Evolutionary conservation across 2,329 filamentous ascomycete species (phyloP), one percentile per base, ranked within the genome.

Genomic region (Apiospora phragmitis): DNA sequence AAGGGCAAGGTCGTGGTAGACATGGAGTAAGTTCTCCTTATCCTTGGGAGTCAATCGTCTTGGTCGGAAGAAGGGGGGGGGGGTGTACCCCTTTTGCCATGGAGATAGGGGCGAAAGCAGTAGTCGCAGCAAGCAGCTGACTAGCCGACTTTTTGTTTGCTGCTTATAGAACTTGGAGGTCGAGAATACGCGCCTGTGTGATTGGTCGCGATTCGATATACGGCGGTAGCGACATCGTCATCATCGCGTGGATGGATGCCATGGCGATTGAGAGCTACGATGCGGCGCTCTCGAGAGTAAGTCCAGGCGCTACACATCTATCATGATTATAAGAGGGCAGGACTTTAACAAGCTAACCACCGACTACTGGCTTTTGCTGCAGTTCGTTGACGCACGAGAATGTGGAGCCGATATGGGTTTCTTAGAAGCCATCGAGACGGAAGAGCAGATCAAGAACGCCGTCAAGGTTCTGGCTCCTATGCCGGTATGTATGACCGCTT

Each of bases 231-330:
- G 87, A 89, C 71, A 88, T 90, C 68, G 83, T 90, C n/a, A 84
- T 90, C 69, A 89, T 90, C 70, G 87, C 87, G 12, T 82, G 88
- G 35, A 90, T 88, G 2, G 88, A 90, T 49, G 65, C 70, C 18
- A 47, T 70, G 26, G 47, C 41, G 14, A 47, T 66, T 12, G 51
- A 66, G 16, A 66, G 66, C n/a, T 72, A 67, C 26, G 71, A 70
- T 16, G 69, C 49, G 24, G 67, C 66, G 8, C 16, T 72, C 29
- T 29, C 41, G 16, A 68, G 69, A n/a, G 65, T 70, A 68, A 5
- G 41, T 11, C 12, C 21, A 16, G 6, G n/a, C 32, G 14, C 24
- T 18, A 1, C 11, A 47, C 29, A 24, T 29, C 24, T 21, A 41
- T n/a, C 26, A 43, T 12, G 8, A 41, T 21, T 43, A 16, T 29